Percentiles rank a stretch among this genome's conserved stretches.
These are phyloP conservation scores for Eremothecium coryli DNA, from an alignment of 1,139 yeast genomes.

Conservation along the genomic window DNA sequence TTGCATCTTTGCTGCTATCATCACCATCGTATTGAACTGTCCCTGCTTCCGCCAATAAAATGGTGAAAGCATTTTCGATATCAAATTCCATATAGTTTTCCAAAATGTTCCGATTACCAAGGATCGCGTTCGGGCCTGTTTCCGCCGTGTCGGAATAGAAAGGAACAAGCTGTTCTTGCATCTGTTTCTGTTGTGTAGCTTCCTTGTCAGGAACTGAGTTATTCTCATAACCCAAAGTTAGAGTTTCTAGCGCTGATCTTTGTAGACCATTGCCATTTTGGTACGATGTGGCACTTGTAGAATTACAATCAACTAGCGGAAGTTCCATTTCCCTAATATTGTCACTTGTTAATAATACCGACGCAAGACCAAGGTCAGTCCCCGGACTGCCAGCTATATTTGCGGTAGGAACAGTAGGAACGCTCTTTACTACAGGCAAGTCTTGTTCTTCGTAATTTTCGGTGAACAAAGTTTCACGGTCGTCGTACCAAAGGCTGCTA, in stretches of 20 bases:
- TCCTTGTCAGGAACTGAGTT: slow-evolving; percentile 8
- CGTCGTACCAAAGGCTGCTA: neutral
- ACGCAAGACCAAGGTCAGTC: slow-evolving; percentile 9
- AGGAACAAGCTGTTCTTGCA: neutral
- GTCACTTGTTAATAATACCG: slow-evolving; percentile 13
- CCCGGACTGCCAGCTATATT: slow-evolving; percentile 16
- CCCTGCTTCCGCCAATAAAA: slow-evolving; percentile 2
- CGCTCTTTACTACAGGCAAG: slow-evolving; percentile 14
- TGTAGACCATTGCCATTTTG: slow-evolving; percentile 11
- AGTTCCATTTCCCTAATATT: slow-evolving; percentile 23
- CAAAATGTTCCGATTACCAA: neutral
- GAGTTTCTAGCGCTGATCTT: slow-evolving; percentile 9
- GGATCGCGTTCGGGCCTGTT: neutral
- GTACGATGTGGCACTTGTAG: slow-evolving; percentile 10
- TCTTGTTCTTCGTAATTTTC: slow-evolving; percentile 9
- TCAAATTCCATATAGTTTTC: slow-evolving; percentile 19
- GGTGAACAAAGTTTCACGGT: slow-evolving; percentile 8
- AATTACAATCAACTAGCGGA: slow-evolving; percentile 19
- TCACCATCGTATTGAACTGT: no score
- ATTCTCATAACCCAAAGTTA: slow-evolving; percentile 11
- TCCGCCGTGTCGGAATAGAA: neutral
- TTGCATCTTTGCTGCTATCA: no score
- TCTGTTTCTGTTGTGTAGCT: neutral
- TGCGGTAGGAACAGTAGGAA: slow-evolving; percentile 14
- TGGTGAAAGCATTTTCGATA: slow-evolving; percentile 16